Evolutionary conservation across 805 yeast genomes (phyloP), one percentile per base, ranked within the genome.

Genomic region (Candida takata): DNA sequence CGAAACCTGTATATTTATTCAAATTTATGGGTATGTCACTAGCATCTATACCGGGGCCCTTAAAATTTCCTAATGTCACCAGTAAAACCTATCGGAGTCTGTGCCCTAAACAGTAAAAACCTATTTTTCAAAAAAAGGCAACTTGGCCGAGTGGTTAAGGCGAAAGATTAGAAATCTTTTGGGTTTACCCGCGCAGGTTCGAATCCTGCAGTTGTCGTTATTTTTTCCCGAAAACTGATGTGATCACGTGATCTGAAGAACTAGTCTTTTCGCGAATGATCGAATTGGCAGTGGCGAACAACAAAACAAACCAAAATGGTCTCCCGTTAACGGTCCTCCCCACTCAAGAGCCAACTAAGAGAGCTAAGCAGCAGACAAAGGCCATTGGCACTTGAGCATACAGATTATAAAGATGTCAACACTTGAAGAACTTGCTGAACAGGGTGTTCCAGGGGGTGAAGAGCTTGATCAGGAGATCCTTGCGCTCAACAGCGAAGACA

Each of bases 401-500:
- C n/a, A n/a, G n/a, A n/a, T n/a, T n/a, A n/a, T 12, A 3, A 19
- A n/a, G 33, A 85, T 86, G 95, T 71, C 94, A 18, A 84, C 95
- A 6, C 64, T 86, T 45, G 95, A 86, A 65, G 95, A 86, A 53
- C 62, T 85, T 47, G 90, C 82, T 27, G 64, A 68, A 10, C 64
- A 65, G 40, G 61, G 53, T 30, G 55, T 60, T 24, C 63, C 63
- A 15, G 70, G 64, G 16, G 49, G 37, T 9, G 45, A 40, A 16
- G 38, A 36, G n/a, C 64, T 88, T 43, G 96, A 86, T 57, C 78
- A 76, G 47, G 99, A 90, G 47, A 82, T 92, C 58, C 63, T 84
- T 47, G 66, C 65, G 42, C 74, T 86, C 33, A 74, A 95, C 25
- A 79, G 95, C 1, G 73, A 78, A 18, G 97, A 92, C 51, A 76